Percentiles rank a stretch among this genome's conserved stretches.
These are phyloP conservation scores for Fusarium pseudocircinatum DNA, from an alignment of 2,329 filamentous ascomycete species.

Conservation along the genomic window DNA sequence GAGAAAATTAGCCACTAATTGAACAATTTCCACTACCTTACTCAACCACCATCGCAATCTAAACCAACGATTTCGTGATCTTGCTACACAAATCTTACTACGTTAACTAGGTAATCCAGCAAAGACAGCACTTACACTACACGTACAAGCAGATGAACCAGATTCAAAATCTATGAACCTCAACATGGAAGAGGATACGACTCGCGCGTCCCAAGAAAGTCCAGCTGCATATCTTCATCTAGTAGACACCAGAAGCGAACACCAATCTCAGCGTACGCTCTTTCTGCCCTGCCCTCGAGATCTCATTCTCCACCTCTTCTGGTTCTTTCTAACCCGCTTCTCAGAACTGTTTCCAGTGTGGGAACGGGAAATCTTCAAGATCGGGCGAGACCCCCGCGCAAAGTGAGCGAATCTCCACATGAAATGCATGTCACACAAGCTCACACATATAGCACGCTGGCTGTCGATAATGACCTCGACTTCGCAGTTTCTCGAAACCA, in stretches of 20 bases:
- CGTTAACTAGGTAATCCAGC: neutral
- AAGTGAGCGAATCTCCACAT: constrained; percentile 42
- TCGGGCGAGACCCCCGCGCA: constrained; percentile 48
- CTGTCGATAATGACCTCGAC: constrained; percentile 50
- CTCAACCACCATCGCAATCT: neutral
- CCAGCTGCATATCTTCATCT: constrained; percentile 43
- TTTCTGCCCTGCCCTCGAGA: neutral
- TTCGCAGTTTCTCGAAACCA: constrained; percentile 62
- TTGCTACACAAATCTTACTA: constrained; percentile 5
- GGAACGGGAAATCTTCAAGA: constrained; percentile 47
- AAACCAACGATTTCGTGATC: neutral
- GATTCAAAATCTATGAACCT: neutral
- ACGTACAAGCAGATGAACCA: constrained; percentile 17
- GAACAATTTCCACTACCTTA: neutral
- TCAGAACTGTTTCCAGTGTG: constrained; percentile 44
- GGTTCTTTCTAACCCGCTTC: constrained; percentile 21
- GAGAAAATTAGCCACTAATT: neutral
- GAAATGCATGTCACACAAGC: neutral
- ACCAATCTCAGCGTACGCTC: constrained; percentile 42
- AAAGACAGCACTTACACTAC: constrained; percentile 30
- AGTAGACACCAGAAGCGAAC: constrained; percentile 35
- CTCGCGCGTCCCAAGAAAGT: constrained; percentile 7
- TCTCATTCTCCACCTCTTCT: constrained; percentile 10
- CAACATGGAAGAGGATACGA: constrained; percentile 33
- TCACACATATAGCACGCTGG: constrained; percentile 47